Conservation (phyloP, 2,329 filamentous ascomycete species). For the Colletotrichum abscissum region DNA sequence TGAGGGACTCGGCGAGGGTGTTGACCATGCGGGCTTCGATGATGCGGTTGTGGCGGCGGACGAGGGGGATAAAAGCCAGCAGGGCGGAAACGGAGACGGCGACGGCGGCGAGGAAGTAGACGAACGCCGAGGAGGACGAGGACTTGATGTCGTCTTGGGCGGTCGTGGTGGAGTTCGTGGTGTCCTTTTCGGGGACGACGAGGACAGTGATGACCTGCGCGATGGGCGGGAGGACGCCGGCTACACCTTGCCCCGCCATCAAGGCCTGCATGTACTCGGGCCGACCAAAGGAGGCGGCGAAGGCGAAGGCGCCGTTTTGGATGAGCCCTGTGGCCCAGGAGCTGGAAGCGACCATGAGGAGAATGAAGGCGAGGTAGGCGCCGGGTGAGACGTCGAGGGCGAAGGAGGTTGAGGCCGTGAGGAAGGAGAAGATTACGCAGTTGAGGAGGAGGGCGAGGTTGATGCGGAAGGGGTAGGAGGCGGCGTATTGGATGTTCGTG, state of each 20-base stretch:
- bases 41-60: conserved; percentile 68
- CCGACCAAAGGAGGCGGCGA: conserved; percentile 85
- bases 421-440: conserved; percentile 77
- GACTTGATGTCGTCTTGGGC: conserved; percentile 41
- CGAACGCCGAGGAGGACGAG: conserved; percentile 78
- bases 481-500: conserved; percentile 81
- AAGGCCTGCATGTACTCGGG: conserved; percentile 95
- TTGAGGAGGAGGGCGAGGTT: conserved; percentile 81
- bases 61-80: conserved; percentile 79
- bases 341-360: conserved; percentile 83
- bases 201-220: conserved; percentile 89
- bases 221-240: conserved; percentile 88
- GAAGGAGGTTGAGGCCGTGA: conserved; percentile 82
- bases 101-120: conserved; percentile 92
- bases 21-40: conserved; percentile 60
- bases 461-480: conserved; percentile 91
- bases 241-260: conserved; percentile 93
- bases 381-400: conserved; percentile 71
- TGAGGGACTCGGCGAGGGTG: conserved; percentile 61
- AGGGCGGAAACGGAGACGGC: conserved; percentile 77
- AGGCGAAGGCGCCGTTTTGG: conserved; percentile 95
- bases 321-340: conserved; percentile 85
- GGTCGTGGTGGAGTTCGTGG: conserved; percentile 13
- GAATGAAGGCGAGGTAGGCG: conserved; percentile 83
- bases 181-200: conserved; percentile 59